These are phyloP conservation scores for Dryas drummondii DNA, from an alignment of 306 rosid genomes.

Conservation along the genomic window DNA sequence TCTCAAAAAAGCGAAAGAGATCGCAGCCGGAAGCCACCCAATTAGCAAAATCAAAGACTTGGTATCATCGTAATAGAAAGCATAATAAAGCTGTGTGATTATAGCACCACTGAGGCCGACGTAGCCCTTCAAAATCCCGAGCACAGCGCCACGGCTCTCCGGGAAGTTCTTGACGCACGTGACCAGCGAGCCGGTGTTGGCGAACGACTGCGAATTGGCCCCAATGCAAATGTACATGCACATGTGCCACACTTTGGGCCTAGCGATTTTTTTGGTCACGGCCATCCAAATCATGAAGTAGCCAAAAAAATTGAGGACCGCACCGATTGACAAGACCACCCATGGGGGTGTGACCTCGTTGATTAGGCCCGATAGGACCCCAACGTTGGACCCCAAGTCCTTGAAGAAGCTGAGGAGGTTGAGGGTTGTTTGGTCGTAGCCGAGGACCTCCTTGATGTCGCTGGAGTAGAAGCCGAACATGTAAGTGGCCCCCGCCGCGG, in stretches of 20 bases:
- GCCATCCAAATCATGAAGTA: slow-evolving; percentile 61
- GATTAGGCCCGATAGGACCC: slow-evolving; percentile 67
- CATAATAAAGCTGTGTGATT: slow-evolving; percentile 45
- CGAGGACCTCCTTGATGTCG: slow-evolving; percentile 53
- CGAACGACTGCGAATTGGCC: slow-evolving; percentile 56
- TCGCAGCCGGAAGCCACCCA: slow-evolving; percentile 55
- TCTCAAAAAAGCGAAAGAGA: slow-evolving; percentile 42
- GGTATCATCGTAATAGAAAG: slow-evolving; percentile 41
- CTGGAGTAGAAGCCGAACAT: slow-evolving; percentile 72
- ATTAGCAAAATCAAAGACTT: slow-evolving; percentile 47
- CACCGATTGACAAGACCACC: slow-evolving; percentile 49
- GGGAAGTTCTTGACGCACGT: slow-evolving; percentile 59
- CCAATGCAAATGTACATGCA: slow-evolving; percentile 49
- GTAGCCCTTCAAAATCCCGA: slow-evolving; percentile 59
- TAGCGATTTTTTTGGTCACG: slow-evolving; percentile 38
- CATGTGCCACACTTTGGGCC: slow-evolving; percentile 52
- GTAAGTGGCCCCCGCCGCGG: slow-evolving; percentile 79
- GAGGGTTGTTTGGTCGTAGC: slow-evolving; percentile 81
- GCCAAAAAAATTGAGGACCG: slow-evolving; percentile 50
- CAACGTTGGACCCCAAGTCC: slow-evolving; percentile 76
- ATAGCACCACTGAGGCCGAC: slow-evolving; percentile 63
- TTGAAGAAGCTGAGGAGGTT: slow-evolving; percentile 82
- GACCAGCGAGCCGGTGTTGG: slow-evolving; percentile 57
- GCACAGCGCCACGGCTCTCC: slow-evolving; percentile 47
- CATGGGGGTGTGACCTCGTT: slow-evolving; percentile 81